Conservation (phyloP, 2,329 filamentous ascomycete genomes). For the Claviceps digitariae region DNA sequence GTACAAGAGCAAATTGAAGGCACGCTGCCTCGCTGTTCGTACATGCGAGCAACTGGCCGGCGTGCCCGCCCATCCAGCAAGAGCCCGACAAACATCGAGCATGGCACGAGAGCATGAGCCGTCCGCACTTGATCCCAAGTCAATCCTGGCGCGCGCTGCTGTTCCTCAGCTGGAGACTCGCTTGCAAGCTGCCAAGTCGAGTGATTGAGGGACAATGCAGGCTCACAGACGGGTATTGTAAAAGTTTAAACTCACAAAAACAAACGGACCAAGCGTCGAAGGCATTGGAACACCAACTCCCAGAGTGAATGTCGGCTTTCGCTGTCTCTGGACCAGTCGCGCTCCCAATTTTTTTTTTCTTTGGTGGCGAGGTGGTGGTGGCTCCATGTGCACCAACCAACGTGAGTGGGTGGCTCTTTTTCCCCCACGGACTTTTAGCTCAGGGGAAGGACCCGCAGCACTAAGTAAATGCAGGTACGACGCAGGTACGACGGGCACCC, state of each 20-base stretch:
- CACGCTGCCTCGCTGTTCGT: not conserved
- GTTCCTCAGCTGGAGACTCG: not conserved
- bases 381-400: not conserved
- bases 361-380: not conserved
- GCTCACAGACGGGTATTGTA: not conserved
- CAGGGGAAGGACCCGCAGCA: slow-evolving; percentile 5
- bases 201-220: not conserved
- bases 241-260: not conserved
- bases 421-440: slow-evolving; percentile 1
- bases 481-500: slow-evolving; percentile 14
- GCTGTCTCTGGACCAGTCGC: not conserved
- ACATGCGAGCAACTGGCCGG: not conserved
- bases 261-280: not conserved
- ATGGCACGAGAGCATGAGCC: not conserved
- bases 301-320: not conserved
- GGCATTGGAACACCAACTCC: no score
- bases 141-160: not conserved
- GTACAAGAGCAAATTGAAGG: not conserved
- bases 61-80: not conserved
- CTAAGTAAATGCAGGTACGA: slow-evolving; percentile 15
- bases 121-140: not conserved
- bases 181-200: no score
- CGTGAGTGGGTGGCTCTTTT: not conserved
- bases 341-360: no score
- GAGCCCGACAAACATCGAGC: not conserved